Evolutionary conservation across 805 yeast species (phyloP).

Genomic region (Hanseniaspora pseudoguilliermondii): DNA sequence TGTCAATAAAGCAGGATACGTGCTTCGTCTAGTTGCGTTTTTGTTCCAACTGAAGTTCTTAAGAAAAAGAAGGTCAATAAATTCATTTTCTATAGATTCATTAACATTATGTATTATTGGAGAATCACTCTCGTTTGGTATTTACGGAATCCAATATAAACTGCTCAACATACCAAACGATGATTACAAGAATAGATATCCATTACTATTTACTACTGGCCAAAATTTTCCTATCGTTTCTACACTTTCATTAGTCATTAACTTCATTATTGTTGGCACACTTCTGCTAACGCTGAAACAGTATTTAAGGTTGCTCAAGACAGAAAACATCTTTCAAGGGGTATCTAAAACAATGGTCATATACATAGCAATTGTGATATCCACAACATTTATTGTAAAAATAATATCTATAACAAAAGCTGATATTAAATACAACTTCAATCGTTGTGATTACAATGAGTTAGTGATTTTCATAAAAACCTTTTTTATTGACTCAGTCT

Average conservation of each 20-base stretch:
- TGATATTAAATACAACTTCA: constrained; percentile 26
- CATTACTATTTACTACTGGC: constrained; percentile 22
- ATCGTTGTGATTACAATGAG: constrained; percentile 32
- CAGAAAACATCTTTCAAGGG: constrained; percentile 30
- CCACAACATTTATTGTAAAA: background rate
- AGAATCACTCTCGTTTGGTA: constrained; percentile 17
- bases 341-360: constrained; percentile 22
- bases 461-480: constrained; percentile 30
- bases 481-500: constrained; percentile 18
- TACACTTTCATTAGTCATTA: constrained; percentile 16
- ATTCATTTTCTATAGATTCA: constrained; percentile 31
- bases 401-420: background rate
- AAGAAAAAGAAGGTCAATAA: constrained; percentile 24
- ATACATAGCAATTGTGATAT: constrained; percentile 15
- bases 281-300: constrained; percentile 22
- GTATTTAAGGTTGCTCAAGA: constrained; percentile 20
- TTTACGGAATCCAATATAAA: constrained; percentile 19
- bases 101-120: constrained; percentile 18
- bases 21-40: background rate
- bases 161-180: constrained; percentile 18
- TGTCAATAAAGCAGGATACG: background rate
- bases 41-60: constrained; percentile 21
- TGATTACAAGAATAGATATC: constrained; percentile 27
- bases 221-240: constrained; percentile 20
- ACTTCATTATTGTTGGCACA: constrained; percentile 15